phyloP scores from a whole-genome alignment of 441 rosid genomes.

The Euphorbia schlechtendalii region DNA sequence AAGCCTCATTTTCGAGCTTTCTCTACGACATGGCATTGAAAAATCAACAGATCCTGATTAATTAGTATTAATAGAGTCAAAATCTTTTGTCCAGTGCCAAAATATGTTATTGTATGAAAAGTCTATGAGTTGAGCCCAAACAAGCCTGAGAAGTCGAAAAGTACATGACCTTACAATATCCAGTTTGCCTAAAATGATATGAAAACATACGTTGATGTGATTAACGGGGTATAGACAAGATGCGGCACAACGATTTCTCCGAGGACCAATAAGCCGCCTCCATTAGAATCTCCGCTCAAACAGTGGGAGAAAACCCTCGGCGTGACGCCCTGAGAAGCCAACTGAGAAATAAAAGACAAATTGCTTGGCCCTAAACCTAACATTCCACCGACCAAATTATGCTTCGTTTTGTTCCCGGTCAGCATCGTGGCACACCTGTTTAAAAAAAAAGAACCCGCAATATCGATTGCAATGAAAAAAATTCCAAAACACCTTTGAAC shows the following conservation, averaged over 20 bases:
- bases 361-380: conserved; percentile 82
- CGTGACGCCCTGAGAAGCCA: conserved; percentile 67
- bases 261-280: conserved; percentile 87
- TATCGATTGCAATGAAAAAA: not conserved
- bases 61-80: too few relatives aligned
- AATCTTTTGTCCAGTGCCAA: too few relatives aligned
- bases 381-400: conserved; percentile 85
- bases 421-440: conserved; percentile 78
- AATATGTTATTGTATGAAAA: too few relatives aligned
- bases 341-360: conserved; percentile 79
- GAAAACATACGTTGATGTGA: conserved; percentile 62
- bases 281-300: conserved; percentile 61
- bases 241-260: conserved; percentile 81
- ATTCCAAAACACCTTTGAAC: not conserved
- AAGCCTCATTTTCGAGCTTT: too few relatives aligned
- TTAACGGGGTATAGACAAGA: conserved; percentile 77
- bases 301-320: conserved; percentile 94
- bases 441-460: conserved; percentile 21
- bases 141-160: too few relatives aligned
- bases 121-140: too few relatives aligned
- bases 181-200: not conserved
- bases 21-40: too few relatives aligned
- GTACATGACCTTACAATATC: not conserved
- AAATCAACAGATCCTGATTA: too few relatives aligned
- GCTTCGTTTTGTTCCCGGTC: conserved; percentile 69